phyloP scores from a whole-genome alignment of 495 filamentous ascomycete genomes.

The Haplographium delicatum region DNA sequence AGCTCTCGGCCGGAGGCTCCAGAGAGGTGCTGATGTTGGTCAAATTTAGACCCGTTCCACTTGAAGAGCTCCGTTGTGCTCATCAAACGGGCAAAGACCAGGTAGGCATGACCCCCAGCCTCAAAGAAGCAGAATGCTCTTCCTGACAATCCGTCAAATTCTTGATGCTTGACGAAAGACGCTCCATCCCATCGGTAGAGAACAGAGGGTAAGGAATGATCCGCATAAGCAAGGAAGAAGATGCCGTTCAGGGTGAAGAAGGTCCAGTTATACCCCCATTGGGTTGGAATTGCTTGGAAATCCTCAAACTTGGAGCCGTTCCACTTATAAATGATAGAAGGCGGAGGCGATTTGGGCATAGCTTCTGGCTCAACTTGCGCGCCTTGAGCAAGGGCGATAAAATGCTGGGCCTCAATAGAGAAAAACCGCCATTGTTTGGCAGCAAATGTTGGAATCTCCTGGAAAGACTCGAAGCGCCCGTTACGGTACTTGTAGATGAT shows the following conservation, averaged over 20 bases:
- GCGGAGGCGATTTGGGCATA: neutral
- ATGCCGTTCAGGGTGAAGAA: neutral
- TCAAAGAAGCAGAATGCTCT: neutral
- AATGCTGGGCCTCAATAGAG: neutral
- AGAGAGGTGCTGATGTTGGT: neutral
- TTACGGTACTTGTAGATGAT: neutral
- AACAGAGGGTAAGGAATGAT: neutral
- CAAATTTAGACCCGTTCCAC: neutral
- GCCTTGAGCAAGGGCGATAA: neutral
- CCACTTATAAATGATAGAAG: neutral
- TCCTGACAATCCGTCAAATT: neutral
- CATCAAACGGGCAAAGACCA: neutral
- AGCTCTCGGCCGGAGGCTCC: neutral
- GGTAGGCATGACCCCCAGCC: neutral
- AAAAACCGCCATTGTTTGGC: neutral
- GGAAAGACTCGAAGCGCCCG: neutral
- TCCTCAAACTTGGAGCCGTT: neutral
- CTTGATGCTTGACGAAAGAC: neutral
- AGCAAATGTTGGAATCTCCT: neutral
- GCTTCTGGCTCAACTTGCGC: neutral
- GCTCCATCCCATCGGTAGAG: neutral
- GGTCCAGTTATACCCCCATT: neutral
- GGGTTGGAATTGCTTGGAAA: neutral
- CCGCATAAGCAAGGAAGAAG: neutral
- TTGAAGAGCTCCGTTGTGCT: neutral